Percentiles rank a stretch among this genome's conserved stretches.
Conservation (phyloP, 1,139 yeast species). For the Sugiyamaella japonica region DNA sequence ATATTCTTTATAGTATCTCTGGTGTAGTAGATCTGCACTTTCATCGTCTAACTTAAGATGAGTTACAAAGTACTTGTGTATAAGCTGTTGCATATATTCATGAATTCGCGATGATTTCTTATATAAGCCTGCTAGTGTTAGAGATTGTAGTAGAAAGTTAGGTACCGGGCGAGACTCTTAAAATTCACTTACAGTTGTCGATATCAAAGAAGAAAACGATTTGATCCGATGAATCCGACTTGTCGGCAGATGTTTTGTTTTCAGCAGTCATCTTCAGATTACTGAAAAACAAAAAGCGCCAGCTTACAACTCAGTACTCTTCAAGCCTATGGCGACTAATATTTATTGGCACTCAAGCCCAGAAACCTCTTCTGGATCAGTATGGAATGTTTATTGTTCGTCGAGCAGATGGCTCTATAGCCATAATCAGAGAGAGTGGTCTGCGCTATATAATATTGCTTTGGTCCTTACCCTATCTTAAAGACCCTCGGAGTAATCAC, state of each 20-base stretch:
- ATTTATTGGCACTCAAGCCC: too few relatives aligned
- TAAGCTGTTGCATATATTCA: constrained; percentile 83
- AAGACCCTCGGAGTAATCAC: not conserved
- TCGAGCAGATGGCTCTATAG: too few relatives aligned
- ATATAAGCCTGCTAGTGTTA: constrained; percentile 50
- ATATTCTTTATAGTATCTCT: constrained; percentile 75
- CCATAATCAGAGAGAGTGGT: too few relatives aligned
- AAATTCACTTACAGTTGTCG: constrained; percentile 64
- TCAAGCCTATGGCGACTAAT: too few relatives aligned
- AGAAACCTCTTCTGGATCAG: too few relatives aligned
- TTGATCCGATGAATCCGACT: constrained; percentile 1
- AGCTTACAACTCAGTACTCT: too few relatives aligned
- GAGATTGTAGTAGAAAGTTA: not conserved
- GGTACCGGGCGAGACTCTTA: not conserved
- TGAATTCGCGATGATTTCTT: constrained; percentile 71
- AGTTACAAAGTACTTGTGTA: constrained; percentile 75
- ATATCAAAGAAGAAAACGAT: constrained; percentile 82
- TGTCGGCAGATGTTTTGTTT: not conserved
- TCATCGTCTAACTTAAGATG: constrained; percentile 62
- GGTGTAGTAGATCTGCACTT: constrained; percentile 73
- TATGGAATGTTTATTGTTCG: too few relatives aligned
- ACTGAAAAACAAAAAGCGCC: too few relatives aligned
- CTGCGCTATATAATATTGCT: not conserved
- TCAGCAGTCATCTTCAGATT: not conserved
- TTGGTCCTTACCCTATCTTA: not conserved